Evolutionary conservation across 495 filamentous ascomycete genomes (phyloP).

Genomic region (Wilcoxina mikolae): DNA sequence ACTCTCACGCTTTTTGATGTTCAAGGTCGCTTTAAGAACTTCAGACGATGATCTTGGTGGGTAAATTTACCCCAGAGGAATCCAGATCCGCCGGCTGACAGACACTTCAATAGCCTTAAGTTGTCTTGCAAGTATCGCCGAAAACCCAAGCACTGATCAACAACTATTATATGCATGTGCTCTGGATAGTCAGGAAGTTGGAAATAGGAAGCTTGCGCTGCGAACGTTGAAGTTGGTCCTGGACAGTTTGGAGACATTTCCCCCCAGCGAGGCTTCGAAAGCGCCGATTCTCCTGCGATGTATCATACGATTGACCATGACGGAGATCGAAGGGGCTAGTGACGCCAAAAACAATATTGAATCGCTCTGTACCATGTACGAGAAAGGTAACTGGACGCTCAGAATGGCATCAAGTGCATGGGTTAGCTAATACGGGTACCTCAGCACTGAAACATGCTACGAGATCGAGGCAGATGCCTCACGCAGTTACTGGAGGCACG

Average conservation of each 20-base stretch:
- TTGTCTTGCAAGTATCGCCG: constrained; percentile 41
- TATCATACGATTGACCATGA: constrained; percentile 44
- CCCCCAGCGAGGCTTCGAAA: constrained; percentile 39
- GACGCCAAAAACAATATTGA: constrained; percentile 28
- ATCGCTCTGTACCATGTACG: constrained; percentile 48
- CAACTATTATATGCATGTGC: constrained; percentile 60
- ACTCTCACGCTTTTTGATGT: constrained; percentile 55
- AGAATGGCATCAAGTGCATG: not conserved
- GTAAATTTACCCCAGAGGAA: constrained; percentile 5
- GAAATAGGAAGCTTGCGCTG: constrained; percentile 44
- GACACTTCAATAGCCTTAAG: constrained; percentile 33
- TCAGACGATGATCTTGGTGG: constrained; percentile 42
- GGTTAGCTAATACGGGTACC: constrained; percentile 18
- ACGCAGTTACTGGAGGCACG: not conserved
- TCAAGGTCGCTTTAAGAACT: constrained; percentile 52
- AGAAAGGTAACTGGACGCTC: constrained; percentile 38
- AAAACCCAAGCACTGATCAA: constrained; percentile 37
- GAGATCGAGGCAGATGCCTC: constrained; percentile 24
- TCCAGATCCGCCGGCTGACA: constrained; percentile 4
- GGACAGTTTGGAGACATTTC: constrained; percentile 38
- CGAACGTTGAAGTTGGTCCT: constrained; percentile 44
- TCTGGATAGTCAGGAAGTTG: constrained; percentile 52
- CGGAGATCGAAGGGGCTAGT: constrained; percentile 37
- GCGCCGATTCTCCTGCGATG: constrained; percentile 53
- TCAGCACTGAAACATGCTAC: constrained; percentile 36